Evolutionary conservation across 176 grass and related monocot species (phyloP), one percentile per base, ranked within the genome.

Genomic region (Hsuehochloa calcarea): DNA sequence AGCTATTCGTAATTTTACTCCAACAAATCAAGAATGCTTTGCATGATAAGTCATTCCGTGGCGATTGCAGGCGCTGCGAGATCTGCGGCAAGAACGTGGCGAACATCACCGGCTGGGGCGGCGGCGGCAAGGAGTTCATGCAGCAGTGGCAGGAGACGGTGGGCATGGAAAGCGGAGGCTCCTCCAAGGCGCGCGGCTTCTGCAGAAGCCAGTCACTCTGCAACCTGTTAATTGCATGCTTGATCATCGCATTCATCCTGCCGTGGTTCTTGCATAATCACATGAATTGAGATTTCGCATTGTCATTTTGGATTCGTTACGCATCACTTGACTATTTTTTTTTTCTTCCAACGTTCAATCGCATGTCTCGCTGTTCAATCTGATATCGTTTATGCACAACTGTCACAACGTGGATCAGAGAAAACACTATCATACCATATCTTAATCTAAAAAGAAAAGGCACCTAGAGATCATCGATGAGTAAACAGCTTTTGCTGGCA

Each of bases 71-170:
- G 72, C 39, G 64, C 12, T 90, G 88, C 45, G 78, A 86, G 83
- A 90, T 90, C 23, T 90, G 88, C 10, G 78, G 88, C 9, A 19
- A 86, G 64, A 86, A 52, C 14, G 88, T 72, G 35, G 65, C 16
- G 44, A 86, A 90, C 79, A 79, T 88, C 61, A 43, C 47, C 19
- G 19, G 39, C n/a, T 39, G 58, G 47, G 72, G 59, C 11, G 46
- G 87, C 31, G n/a, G 71, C 0, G 34, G 85, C 20, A 65, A 79
- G 61, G 78, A 91, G 60, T 86, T 83, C 81, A 87, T 89, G 25
- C 52, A 8, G 19, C 66, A 72, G 68, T 91, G 87, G 77, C 88
- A 82, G 16, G 70, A 41, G 52, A 34, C 54, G 0, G 54, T 43
- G 2, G 78, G 13, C 17, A 14, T 56, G 6, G 71, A 38, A 16